Evolutionary conservation across 257 asterid species (phyloP).

Genomic region (Solanum pinnatisectum): DNA sequence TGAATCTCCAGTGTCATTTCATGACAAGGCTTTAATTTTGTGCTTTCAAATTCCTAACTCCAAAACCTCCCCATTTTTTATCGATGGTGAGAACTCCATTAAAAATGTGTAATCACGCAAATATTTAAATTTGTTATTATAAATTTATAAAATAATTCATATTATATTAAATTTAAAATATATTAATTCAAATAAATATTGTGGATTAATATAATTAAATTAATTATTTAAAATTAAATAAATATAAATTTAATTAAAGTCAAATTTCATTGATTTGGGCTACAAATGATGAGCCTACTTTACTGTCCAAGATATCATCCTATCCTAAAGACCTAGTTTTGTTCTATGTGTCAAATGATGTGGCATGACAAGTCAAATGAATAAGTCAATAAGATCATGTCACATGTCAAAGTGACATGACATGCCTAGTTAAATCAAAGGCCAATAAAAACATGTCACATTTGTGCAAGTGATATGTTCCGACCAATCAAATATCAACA

Average conservation of each 20-base stretch:
- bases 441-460: background rate
- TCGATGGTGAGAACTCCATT: background rate
- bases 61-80: background rate
- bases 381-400: background rate
- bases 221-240: no score
- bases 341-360: background rate
- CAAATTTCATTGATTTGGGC: background rate
- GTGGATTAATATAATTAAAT: background rate
- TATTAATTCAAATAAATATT: no score
- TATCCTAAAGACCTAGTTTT: background rate
- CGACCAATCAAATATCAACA: background rate
- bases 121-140: no score
- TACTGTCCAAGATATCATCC: background rate
- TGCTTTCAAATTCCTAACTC: background rate
- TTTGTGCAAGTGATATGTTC: background rate
- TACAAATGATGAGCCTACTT: background rate
- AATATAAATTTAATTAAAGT: no score
- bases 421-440: background rate
- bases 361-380: background rate
- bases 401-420: background rate
- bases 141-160: no score
- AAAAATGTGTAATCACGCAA: background rate
- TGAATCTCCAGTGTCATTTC: background rate
- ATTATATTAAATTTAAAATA: no score
- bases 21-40: background rate